Conservation (phyloP, 768 basidiomycete genomes). For the Podaxis mareebaensis region DNA sequence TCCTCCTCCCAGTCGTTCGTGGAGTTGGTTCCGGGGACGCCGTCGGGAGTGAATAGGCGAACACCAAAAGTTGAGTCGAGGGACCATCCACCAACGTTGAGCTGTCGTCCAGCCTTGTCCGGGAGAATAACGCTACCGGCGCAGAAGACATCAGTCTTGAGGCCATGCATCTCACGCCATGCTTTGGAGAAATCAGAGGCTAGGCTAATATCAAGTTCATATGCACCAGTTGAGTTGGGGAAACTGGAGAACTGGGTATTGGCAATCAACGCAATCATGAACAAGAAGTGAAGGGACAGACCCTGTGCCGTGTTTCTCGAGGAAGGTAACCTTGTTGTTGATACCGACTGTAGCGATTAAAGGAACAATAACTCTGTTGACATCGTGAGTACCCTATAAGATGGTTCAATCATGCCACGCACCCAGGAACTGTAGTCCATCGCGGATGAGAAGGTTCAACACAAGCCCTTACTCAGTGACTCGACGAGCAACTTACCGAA, state of each 20-base stretch:
- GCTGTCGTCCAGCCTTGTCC: conserved; percentile 65
- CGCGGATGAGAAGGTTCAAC: background rate
- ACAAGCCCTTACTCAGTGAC: background rate
- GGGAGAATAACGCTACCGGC: conserved; percentile 73
- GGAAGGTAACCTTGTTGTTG: conserved; percentile 80
- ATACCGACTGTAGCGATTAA: conserved; percentile 74
- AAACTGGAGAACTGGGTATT: conserved; percentile 32
- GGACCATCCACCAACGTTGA: conserved; percentile 75
- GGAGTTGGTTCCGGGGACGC: conserved; percentile 64
- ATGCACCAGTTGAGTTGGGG: conserved; percentile 72
- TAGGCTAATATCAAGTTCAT: conserved; percentile 71
- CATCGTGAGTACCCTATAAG: conserved; percentile 9
- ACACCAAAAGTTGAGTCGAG: conserved; percentile 71
- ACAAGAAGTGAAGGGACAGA: conserved; percentile 23
- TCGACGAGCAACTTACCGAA: conserved; percentile 39
- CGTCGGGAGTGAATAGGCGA: conserved; percentile 72
- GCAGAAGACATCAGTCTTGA: conserved; percentile 80
- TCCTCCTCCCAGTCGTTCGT: conserved; percentile 86
- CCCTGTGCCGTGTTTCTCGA: conserved; percentile 75
- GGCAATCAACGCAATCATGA: background rate
- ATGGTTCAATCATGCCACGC: conserved; percentile 22
- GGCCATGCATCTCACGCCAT: conserved; percentile 72
- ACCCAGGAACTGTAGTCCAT: conserved; percentile 45
- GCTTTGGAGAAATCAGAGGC: conserved; percentile 47
- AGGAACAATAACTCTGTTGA: conserved; percentile 63